phyloP scores from a whole-genome alignment of 176 grass and related monocot genomes.

The Triticum urartu region DNA sequence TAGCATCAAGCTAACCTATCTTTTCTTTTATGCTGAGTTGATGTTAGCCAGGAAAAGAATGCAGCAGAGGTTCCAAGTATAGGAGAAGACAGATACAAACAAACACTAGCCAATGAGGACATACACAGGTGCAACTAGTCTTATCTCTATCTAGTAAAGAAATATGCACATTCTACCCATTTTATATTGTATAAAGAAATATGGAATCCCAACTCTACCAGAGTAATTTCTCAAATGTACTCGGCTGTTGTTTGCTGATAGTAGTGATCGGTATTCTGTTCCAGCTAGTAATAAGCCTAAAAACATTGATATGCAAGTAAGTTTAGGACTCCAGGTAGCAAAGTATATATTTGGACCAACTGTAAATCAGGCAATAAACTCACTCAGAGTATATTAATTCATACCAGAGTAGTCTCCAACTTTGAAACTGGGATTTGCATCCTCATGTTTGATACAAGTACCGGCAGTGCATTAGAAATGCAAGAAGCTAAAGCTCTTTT shows the following conservation, averaged over 20 bases:
- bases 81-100: neutral
- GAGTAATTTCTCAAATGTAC: neutral
- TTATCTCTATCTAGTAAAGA: neutral
- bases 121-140: neutral
- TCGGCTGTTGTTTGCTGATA: neutral
- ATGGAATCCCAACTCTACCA: neutral
- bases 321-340: neutral
- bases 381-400: neutral
- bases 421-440: slow-evolving; percentile 66
- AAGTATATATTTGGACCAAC: neutral
- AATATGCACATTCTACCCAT: neutral
- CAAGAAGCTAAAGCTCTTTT: slow-evolving; percentile 75
- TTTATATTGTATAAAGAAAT: neutral
- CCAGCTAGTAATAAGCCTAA: neutral
- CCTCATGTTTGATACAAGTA: slow-evolving; percentile 55
- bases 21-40: neutral
- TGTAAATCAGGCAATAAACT: slow-evolving; percentile 2
- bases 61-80: neutral
- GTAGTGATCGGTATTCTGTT: neutral
- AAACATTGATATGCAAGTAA: neutral
- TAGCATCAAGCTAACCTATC: neutral
- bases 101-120: neutral
- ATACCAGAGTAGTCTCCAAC: slow-evolving; percentile 84
- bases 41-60: neutral
- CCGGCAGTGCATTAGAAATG: slow-evolving; percentile 57